These are phyloP conservation scores for Gloeostereum incarnatum DNA, from an alignment of 768 basidiomycete genomes.

Conservation along the genomic window DNA sequence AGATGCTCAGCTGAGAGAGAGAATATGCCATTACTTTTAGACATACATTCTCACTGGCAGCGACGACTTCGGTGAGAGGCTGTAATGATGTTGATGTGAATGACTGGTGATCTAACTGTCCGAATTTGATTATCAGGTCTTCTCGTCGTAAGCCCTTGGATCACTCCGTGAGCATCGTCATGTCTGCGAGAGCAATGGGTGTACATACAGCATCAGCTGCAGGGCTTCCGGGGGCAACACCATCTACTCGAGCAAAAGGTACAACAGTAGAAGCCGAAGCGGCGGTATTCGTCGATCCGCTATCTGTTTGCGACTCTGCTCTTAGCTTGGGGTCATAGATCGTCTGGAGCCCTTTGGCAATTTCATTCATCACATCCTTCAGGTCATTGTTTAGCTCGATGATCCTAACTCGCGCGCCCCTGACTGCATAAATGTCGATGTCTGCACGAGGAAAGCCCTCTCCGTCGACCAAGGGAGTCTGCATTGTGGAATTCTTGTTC, in stretches of 20 bases:
- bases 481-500: conserved; percentile 56
- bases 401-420: conserved; percentile 67
- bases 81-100: conserved; percentile 50
- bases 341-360: conserved; percentile 58
- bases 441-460: conserved; percentile 89
- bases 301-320: conserved; percentile 6
- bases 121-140: conserved; percentile 73
- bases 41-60: conserved; percentile 71
- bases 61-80: conserved; percentile 66
- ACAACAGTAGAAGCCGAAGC: conserved; percentile 15
- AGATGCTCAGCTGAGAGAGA: not conserved
- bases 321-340: conserved; percentile 44
- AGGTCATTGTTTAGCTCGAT: conserved; percentile 79
- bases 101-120: conserved; percentile 41
- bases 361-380: conserved; percentile 49
- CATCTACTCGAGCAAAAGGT: conserved; percentile 72
- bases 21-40: not conserved
- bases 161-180: conserved; percentile 4
- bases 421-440: conserved; percentile 76
- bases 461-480: conserved; percentile 68
- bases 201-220: conserved; percentile 66
- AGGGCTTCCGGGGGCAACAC: conserved; percentile 73
- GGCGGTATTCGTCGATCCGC: not conserved
- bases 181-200: not conserved
- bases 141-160: conserved; percentile 55